Percentiles rank a stretch among this genome's conserved stretches.
phyloP scores from a whole-genome alignment of 768 basidiomycete genomes.

The Mycena filopes region DNA sequence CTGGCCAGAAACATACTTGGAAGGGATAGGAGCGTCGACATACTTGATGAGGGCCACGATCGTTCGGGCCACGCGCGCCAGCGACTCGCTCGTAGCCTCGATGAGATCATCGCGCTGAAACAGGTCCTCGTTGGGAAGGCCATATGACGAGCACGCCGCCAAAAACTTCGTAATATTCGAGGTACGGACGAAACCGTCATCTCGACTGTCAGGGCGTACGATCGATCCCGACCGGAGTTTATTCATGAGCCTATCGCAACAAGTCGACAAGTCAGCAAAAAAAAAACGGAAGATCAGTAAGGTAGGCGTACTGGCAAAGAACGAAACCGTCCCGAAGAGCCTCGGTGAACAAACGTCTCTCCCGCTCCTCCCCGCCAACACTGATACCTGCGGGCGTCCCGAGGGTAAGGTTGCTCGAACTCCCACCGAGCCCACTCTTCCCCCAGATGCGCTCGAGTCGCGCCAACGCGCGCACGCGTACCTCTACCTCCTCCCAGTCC shows the following conservation, averaged over 20 bases:
- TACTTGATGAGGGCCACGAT: conserved; percentile 74
- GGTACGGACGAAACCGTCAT: conserved; percentile 72
- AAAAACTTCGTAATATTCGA: conserved; percentile 84
- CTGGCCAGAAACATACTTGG: conserved; percentile 58
- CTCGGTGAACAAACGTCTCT: conserved; percentile 77
- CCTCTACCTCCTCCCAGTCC: conserved; percentile 84
- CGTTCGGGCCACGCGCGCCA: conserved; percentile 80
- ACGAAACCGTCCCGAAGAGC: conserved; percentile 87
- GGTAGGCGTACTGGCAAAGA: conserved; percentile 83
- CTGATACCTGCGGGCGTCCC: conserved; percentile 50
- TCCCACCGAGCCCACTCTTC: conserved; percentile 61
- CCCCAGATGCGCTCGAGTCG: conserved; percentile 84
- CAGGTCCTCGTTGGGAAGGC: conserved; percentile 68
- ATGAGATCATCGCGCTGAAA: conserved; percentile 78
- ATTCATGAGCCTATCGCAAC: conserved; percentile 73
- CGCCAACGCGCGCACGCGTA: conserved; percentile 65
- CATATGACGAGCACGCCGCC: conserved; percentile 76
- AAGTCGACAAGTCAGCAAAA: conserved; percentile 31
- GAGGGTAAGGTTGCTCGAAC: conserved; percentile 53
- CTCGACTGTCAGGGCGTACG: conserved; percentile 70
- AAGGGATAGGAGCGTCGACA: conserved; percentile 63
- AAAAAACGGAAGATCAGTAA: conserved; percentile 30
- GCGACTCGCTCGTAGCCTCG: conserved; percentile 65
- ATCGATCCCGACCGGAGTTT: conserved; percentile 73
- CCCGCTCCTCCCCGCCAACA: conserved; percentile 76